Evolutionary conservation across 2,329 filamentous ascomycete species (phyloP).

Genomic region (Nectriaceae sp.): DNA sequence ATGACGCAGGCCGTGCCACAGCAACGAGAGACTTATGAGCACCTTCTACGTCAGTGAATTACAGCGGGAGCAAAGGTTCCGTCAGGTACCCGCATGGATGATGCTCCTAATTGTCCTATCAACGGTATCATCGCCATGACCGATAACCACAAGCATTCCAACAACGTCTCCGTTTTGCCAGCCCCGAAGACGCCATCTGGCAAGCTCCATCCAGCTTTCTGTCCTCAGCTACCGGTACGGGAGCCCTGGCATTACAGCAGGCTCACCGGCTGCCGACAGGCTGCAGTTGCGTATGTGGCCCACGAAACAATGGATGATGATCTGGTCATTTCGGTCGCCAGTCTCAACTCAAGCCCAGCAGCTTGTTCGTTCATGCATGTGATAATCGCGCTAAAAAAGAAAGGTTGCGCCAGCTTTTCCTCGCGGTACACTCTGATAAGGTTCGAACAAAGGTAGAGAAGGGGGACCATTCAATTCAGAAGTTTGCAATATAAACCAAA

Average conservation of each 20-base stretch:
- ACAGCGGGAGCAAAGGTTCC: background rate
- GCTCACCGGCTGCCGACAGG: too few species aligned
- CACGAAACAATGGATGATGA: background rate
- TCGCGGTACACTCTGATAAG: too few species aligned
- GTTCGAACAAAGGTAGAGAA: too few species aligned
- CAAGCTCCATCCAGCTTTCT: background rate
- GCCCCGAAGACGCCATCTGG: background rate
- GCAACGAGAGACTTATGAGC: background rate
- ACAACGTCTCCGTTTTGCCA: background rate
- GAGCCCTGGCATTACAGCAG: too few species aligned
- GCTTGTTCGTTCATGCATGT: conserved; percentile 24
- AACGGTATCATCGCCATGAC: background rate
- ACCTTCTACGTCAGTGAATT: background rate
- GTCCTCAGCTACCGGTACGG: too few species aligned
- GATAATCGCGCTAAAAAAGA: conserved; percentile 31
- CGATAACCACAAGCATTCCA: background rate
- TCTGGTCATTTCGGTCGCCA: background rate
- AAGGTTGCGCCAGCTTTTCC: conserved; percentile 4
- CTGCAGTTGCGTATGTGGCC: background rate
- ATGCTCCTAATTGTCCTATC: background rate
- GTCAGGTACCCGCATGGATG: background rate
- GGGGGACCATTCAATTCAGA: too few species aligned
- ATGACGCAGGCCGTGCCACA: conserved; percentile 2
- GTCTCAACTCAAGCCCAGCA: conserved; percentile 3
- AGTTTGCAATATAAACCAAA: too few species aligned